These are phyloP conservation scores for Desmodesmus armatus DNA, from an alignment of 139 green algal species.

Conservation along the genomic window DNA sequence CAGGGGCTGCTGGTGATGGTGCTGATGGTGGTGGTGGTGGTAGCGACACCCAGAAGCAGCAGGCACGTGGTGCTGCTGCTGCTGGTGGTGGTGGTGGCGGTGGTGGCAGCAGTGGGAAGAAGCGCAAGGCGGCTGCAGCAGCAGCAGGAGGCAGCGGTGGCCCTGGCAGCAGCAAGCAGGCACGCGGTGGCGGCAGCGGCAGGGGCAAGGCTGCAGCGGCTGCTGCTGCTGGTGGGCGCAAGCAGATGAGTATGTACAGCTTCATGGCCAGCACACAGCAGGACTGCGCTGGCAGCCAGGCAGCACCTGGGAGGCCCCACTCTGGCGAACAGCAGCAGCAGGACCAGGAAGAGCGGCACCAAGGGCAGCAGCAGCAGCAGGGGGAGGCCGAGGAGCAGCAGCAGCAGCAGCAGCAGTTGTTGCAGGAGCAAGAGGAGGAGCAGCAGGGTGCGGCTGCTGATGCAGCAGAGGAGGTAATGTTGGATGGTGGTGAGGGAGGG, in stretches of 20 bases:
- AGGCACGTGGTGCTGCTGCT: neutral
- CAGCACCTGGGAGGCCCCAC: neutral
- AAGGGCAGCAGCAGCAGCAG: neutral
- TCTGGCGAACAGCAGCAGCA: neutral
- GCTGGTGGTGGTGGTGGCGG: neutral
- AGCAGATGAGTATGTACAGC: slow-evolving; percentile 20
- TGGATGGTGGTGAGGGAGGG: too few species aligned
- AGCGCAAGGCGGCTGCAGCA: neutral
- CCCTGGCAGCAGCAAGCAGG: slow-evolving; percentile 7
- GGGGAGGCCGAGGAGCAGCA: neutral
- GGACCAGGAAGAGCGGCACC: neutral
- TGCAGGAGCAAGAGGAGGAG: neutral
- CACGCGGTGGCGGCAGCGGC: neutral
- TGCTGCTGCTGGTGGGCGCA: neutral
- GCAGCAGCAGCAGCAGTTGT: neutral
- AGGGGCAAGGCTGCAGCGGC: neutral
- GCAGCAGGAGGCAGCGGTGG: neutral
- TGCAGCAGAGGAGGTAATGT: too few species aligned
- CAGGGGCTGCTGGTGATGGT: neutral
- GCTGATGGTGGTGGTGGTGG: neutral
- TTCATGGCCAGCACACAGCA: slow-evolving; percentile 19
- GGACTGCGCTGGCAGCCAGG: slow-evolving; percentile 1
- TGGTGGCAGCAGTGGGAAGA: too few species aligned
- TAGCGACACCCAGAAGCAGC: slow-evolving; percentile 10
- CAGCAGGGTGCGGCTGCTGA: neutral